Evolutionary conservation across 331 rosid species (phyloP), one percentile per base, ranked within the genome.

Genomic region (Prunus yedoensis): DNA sequence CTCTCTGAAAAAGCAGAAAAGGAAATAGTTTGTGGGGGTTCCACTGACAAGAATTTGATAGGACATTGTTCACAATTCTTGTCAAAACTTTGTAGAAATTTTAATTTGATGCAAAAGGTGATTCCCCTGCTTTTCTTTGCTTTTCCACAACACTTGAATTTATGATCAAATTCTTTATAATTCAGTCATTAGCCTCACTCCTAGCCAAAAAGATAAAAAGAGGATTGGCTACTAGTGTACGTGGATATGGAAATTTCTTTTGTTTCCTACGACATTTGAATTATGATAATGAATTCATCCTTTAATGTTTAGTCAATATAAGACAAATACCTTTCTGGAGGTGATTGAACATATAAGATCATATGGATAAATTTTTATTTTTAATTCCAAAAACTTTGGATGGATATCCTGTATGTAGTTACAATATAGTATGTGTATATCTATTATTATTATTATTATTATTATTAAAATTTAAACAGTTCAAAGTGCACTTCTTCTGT

Each of bases 71-170:
- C 97, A 58, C 68, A 88, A 30, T 94, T 94, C 79, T 83, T 94
- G 79, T 81, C 96, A 81, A 92, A 85, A 86, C 92, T 94, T 17
- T 94, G 97, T 86, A 87, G 96, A 85, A 94, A 90, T 84, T 90
- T 87, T 47, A 88, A 82, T 76, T 79, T 94, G 80, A 85, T 94
- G 96, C 99, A 89, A 76, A 90, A 90, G 99, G 97, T 94, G 80
- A 85, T 70, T 76, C 50, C 73, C 32, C 61, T 66, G 50, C 30
- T 5, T 52, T 52, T 17, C 15, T 52, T 15, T 52, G n/a, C 15
- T 14, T 47, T 47, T 47, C 52, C 52, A 47, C 51, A 47, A 47
- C 16, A 47, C 15, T 47, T 47, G 21, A 57, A 57, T 57, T 21
- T 57, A 25, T 57, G 62, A 57, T 57, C 28, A 10, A 57, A 21